phyloP scores from a whole-genome alignment of 371 early-diverging fungal genomes.

The Batkoa obscura region DNA sequence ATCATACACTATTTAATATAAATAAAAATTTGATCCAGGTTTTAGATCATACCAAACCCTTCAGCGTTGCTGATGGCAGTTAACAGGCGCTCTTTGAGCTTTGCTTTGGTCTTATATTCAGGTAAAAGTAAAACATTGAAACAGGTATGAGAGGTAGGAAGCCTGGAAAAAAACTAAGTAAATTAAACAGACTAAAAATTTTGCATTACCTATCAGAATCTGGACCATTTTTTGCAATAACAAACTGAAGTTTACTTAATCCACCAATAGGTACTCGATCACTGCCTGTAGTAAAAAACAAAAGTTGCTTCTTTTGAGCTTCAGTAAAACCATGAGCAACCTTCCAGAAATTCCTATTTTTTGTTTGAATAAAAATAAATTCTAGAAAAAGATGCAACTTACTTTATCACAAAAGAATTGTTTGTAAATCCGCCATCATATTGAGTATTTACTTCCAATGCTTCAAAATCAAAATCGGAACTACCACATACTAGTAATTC shows the following conservation, averaged over 20 bases:
- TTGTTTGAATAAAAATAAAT: not conserved
- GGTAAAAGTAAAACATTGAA: slow-evolving; percentile 90
- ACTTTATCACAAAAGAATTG: slow-evolving; percentile 37
- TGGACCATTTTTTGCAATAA: slow-evolving; percentile 93
- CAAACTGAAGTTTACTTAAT: slow-evolving; percentile 72
- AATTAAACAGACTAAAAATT: not conserved
- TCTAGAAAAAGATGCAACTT: slow-evolving; percentile 6
- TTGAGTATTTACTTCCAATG: slow-evolving; percentile 59
- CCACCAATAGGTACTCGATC: slow-evolving; percentile 95
- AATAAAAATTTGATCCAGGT: no score
- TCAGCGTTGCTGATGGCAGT: slow-evolving; percentile 92
- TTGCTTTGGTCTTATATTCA: slow-evolving; percentile 69
- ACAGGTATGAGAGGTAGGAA: slow-evolving; percentile 81
- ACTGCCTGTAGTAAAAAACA: slow-evolving; percentile 95
- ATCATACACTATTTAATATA: no score
- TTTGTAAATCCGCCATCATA: slow-evolving; percentile 73
- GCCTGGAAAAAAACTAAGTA: not conserved
- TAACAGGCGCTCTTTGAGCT: slow-evolving; percentile 64
- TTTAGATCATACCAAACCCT: slow-evolving; percentile 85
- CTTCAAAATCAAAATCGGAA: slow-evolving; percentile 65
- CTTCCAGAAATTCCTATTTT: slow-evolving; percentile 59
- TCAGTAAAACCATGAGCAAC: slow-evolving; percentile 63
- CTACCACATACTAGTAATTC: slow-evolving; percentile 90
- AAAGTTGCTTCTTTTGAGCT: slow-evolving; percentile 72
- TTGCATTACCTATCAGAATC: slow-evolving; percentile 45